A percentile compares a stretch with the other conserved stretches of the same genome.
phyloP scores from a whole-genome alignment of 768 basidiomycete species.

The Calocybe gangraenosa region DNA sequence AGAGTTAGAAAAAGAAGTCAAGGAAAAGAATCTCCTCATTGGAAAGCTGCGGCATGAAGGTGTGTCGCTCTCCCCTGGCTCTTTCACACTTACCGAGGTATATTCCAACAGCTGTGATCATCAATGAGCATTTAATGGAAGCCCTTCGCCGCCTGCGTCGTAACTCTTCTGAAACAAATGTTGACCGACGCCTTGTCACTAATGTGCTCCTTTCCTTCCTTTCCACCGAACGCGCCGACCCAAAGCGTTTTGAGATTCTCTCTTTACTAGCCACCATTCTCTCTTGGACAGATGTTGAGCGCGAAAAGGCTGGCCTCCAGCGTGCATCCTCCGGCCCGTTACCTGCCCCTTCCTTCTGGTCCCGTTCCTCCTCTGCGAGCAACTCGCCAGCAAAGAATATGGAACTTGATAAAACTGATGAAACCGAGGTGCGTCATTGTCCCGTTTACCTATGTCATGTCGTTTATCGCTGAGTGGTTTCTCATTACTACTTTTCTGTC shows the following conservation, averaged over 20 bases:
- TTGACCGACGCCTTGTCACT: constrained; percentile 90
- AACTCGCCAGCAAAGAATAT: constrained; percentile 36
- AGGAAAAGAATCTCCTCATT: constrained; percentile 94
- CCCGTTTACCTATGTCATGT: neutral
- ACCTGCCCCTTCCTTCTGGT: constrained; percentile 16
- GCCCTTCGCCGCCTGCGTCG: constrained; percentile 91
- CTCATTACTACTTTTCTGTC: neutral
- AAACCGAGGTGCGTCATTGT: constrained; percentile 62
- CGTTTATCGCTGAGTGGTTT: neutral
- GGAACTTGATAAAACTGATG: constrained; percentile 76
- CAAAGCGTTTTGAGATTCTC: constrained; percentile 97
- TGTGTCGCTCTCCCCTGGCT: constrained; percentile 26
- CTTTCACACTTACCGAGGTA: constrained; percentile 3
- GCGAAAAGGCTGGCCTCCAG: constrained; percentile 87
- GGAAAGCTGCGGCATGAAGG: constrained; percentile 95
- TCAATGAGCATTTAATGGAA: constrained; percentile 97
- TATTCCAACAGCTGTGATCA: constrained; percentile 72
- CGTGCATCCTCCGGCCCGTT: constrained; percentile 32
- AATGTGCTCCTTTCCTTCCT: constrained; percentile 92
- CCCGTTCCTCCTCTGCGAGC: constrained; percentile 16
- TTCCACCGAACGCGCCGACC: constrained; percentile 83
- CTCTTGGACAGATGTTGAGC: constrained; percentile 88
- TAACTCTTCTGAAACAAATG: constrained; percentile 84
- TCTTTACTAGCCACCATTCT: constrained; percentile 83
- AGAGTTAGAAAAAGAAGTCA: constrained; percentile 84